Percentiles rank a stretch among this genome's conserved stretches.
Conservation (phyloP, 192 early-diverging fungal genomes). For the Coemansia reversa region DNA sequence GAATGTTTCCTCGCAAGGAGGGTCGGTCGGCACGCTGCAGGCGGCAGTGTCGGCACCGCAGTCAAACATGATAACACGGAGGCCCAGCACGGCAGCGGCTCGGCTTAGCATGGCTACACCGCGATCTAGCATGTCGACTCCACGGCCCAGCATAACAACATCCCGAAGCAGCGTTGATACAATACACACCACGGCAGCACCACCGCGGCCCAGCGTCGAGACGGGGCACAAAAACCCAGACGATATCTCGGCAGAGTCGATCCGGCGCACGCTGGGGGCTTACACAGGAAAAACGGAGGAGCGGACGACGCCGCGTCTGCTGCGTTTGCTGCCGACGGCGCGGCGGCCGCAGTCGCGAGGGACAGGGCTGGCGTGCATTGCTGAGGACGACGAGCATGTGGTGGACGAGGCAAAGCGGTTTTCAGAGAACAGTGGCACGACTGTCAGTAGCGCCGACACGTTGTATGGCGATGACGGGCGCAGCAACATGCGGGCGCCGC, state of each 20-base stretch:
- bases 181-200: conserved; percentile 5
- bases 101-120: conserved; percentile 3
- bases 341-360: conserved; percentile 17
- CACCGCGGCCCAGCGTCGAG: conserved; percentile 4
- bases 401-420: conserved; percentile 30
- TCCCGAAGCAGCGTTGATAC: conserved; percentile 1
- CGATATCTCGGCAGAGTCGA: conserved; percentile 30
- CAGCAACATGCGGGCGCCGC: not conserved
- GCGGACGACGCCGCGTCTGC: conserved; percentile 33
- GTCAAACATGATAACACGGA: not conserved
- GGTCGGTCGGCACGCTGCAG: not conserved
- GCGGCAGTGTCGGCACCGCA: not conserved
- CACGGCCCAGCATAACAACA: conserved; percentile 3
- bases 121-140: not conserved
- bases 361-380: conserved; percentile 26
- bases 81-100: conserved; percentile 7
- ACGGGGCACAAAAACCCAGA: conserved; percentile 14
- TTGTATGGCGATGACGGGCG: conserved; percentile 9
- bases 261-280: conserved; percentile 26
- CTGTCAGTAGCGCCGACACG: conserved; percentile 37
- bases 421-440: conserved; percentile 55
- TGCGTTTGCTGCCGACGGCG: conserved; percentile 21
- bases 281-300: conserved; percentile 28
- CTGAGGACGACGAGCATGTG: conserved; percentile 44
- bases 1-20: not conserved